Conservation (phyloP, 73 alveolate species). For the Tetrahymena borealis region DNA sequence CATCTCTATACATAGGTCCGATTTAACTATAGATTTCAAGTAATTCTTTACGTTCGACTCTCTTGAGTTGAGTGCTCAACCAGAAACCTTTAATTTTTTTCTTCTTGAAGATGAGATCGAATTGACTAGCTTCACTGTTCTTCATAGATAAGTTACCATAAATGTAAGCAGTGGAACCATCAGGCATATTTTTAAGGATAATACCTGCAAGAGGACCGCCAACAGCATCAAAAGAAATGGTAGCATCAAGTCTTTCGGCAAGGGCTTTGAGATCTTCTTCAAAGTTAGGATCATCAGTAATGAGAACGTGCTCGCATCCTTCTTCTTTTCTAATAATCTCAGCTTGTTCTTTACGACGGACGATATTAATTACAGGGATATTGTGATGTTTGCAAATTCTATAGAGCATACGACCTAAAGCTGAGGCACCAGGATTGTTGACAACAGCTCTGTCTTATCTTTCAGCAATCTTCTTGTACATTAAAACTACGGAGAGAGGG, state of each 20-base stretch:
- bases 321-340: constrained; percentile 6
- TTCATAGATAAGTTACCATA: constrained; percentile 51
- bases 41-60: neutral
- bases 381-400: constrained; percentile 18
- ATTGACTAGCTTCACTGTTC: neutral
- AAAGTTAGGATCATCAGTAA: constrained; percentile 39
- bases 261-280: neutral
- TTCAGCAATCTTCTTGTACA: constrained; percentile 10
- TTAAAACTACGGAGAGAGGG: constrained; percentile 11
- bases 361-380: constrained; percentile 49
- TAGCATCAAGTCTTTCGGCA: constrained; percentile 38
- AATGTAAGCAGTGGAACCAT: constrained; percentile 26
- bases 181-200: constrained; percentile 50
- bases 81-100: constrained; percentile 16
- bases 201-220: constrained; percentile 60
- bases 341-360: constrained; percentile 56
- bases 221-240: constrained; percentile 56
- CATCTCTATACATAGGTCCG: neutral
- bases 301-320: constrained; percentile 51
- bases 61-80: neutral
- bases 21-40: neutral
- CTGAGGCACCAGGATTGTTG: constrained; percentile 56
- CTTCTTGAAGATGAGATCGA: neutral
- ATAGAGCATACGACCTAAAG: constrained; percentile 55
- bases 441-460: constrained; percentile 32